A percentile compares a stretch with the other conserved stretches of the same genome.
Evolutionary conservation across 148 eudicot genomes (phyloP).

Genomic region (Tetragonia tetragonoides): DNA sequence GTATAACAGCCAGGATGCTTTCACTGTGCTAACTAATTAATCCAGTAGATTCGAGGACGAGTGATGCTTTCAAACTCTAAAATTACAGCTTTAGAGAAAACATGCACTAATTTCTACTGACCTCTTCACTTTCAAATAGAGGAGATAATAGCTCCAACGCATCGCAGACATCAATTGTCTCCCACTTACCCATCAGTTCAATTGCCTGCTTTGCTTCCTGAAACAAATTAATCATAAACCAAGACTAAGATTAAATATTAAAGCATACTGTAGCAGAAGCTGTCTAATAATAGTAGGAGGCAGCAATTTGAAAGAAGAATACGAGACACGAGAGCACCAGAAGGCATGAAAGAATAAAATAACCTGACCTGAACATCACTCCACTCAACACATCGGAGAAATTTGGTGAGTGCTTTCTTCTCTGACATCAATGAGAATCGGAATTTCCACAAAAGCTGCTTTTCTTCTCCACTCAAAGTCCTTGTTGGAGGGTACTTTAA

Average conservation of each 20-base stretch:
- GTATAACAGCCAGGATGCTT: slow-evolving; percentile 6
- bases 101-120: slow-evolving; percentile 32
- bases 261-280: slow-evolving; percentile 14
- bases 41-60: neutral
- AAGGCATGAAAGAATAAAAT: slow-evolving; percentile 8
- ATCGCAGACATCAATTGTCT: slow-evolving; percentile 91
- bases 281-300: slow-evolving; percentile 5
- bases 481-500: slow-evolving; percentile 92
- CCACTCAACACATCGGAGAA: slow-evolving; percentile 98
- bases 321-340: slow-evolving; percentile 1
- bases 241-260: slow-evolving; percentile 5
- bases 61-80: neutral
- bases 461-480: slow-evolving; percentile 89
- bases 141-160: slow-evolving; percentile 93
- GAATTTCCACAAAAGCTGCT: slow-evolving; percentile 94
- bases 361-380: slow-evolving; percentile 92
- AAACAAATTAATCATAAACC: slow-evolving; percentile 23
- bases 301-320: neutral
- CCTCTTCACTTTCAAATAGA: slow-evolving; percentile 99
- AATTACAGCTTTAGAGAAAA: neutral
- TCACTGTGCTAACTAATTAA: neutral
- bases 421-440: slow-evolving; percentile 96
- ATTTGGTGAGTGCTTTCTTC: slow-evolving; percentile 92
- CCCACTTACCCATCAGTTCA: slow-evolving; percentile 90
- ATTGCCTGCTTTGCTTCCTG: slow-evolving; percentile 99